A percentile compares a stretch with the other conserved stretches of the same genome.
Evolutionary conservation across 768 basidiomycete genomes (phyloP).

Genomic region (Infundibulicybe gibba): DNA sequence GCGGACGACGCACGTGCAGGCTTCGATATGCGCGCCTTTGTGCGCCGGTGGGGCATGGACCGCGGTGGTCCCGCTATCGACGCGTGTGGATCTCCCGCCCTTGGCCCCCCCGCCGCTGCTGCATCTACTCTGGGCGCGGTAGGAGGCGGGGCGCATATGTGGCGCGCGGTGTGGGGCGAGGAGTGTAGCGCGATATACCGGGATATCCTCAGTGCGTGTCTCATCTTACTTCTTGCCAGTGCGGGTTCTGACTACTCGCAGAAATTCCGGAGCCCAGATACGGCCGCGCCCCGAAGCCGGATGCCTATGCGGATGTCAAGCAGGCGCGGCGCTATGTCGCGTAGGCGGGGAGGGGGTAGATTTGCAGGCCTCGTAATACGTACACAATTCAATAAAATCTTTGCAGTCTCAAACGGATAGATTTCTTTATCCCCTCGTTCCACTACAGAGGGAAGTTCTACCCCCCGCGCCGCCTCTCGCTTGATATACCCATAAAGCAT

Average conservation of each 20-base stretch:
- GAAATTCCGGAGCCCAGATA: constrained; percentile 51
- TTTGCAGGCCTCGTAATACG: too few species aligned
- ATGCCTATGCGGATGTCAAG: constrained; percentile 56
- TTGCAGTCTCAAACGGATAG: too few species aligned
- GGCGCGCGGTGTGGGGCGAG: constrained; percentile 73
- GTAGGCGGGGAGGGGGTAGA: constrained; percentile 6
- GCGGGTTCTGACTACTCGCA: constrained; percentile 15
- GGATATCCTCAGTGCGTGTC: constrained; percentile 61
- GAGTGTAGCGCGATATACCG: constrained; percentile 61
- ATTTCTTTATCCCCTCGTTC: too few species aligned
- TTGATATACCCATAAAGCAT: too few species aligned
- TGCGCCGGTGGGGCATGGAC: constrained; percentile 49
- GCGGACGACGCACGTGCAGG: constrained; percentile 42
- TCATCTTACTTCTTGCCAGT: constrained; percentile 7
- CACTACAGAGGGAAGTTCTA: too few species aligned
- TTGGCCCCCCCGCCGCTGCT: too few species aligned
- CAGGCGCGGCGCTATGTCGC: constrained; percentile 42
- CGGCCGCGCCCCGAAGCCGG: constrained; percentile 47
- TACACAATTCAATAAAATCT: too few species aligned
- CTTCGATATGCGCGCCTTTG: constrained; percentile 69
- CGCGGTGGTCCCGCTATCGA: too few species aligned
- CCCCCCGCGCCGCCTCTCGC: too few species aligned
- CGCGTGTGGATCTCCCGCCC: too few species aligned
- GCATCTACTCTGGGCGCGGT: constrained; percentile 18
- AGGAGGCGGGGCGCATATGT: constrained; percentile 82